These are phyloP conservation scores for Boletus sp. DNA, from an alignment of 768 basidiomycete genomes.

Conservation along the genomic window DNA sequence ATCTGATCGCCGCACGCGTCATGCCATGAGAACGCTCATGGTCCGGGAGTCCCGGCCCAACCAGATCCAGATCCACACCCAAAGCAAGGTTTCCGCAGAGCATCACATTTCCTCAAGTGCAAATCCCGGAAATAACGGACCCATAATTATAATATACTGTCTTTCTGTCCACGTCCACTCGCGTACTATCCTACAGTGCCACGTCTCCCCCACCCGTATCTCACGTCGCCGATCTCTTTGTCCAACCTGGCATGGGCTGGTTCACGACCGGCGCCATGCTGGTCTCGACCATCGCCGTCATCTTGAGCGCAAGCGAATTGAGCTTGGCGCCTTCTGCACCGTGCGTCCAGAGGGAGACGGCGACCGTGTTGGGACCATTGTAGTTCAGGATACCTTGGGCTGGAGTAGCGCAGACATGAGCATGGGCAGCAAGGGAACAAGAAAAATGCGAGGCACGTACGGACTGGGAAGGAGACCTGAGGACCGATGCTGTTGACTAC, in stretches of 20 bases:
- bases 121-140: no score
- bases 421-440: not conserved
- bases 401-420: conserved; percentile 18
- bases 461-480: conserved; percentile 25
- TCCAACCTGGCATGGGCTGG: conserved; percentile 30
- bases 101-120: no score
- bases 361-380: conserved; percentile 46
- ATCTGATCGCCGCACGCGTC: no score
- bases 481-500: conserved; percentile 27
- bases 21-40: no score
- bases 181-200: not conserved
- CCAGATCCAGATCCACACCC: no score
- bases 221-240: conserved; percentile 17
- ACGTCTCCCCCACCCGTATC: no score
- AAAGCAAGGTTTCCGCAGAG: no score
- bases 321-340: conserved; percentile 42
- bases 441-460: conserved; percentile 10
- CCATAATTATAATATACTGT: not conserved
- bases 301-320: conserved; percentile 36
- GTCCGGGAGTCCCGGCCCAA: no score
- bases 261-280: conserved; percentile 24
- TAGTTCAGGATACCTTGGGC: conserved; percentile 53
- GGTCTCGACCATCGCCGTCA: conserved; percentile 33
- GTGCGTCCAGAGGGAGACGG: conserved; percentile 48
- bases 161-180: not conserved